Base-by-base conservation (phyloP, 345 rosid species). In the Salix caprea region DNA sequence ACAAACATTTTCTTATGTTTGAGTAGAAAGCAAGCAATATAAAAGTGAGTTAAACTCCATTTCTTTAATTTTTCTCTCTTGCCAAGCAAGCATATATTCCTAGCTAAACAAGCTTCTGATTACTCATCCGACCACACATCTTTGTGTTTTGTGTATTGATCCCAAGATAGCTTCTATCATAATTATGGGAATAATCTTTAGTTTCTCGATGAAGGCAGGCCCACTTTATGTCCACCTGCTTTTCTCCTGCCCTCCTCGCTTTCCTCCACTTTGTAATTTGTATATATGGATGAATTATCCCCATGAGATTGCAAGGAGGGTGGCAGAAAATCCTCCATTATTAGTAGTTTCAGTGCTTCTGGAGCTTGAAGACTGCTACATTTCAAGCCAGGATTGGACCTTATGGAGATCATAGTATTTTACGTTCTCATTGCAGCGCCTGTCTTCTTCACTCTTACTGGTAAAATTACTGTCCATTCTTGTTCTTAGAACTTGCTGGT, bases 71-170 rank as follows among this genome's bases (percentile, higher is more conserved):
- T 83, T 81, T 72, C 86, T 84, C 81, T 58, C 52, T 37, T 37
- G 18, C 60, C 76, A 86, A 84, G 89, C 84, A 84, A 84, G 82
- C 84, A 79, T 67, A 72, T 82, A 82, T 86, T 84, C 89, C 70
- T 46, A 30, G 24, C 16, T n/a, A 56, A 52, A 67, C 32, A 54
- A 75, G 36, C 65, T 50, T 66, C 15, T 36, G 10, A 48, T 50
- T 11, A 40, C 44, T 40, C 44, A 9, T 40, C 12, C 13, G 12
- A 34, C 2, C 18, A 5, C 77, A 44, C 16, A n/a, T 30, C 40
- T 28, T 46, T 19, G 34, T 4, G 34, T 36, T 46, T 56, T 58
- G 48, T 21, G 19, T 16, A 7, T 6, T 14, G 52, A 18, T 13
- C 6, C 39, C 15, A 28, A 32, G 37, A 65, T 18, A 46, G 15